Evolutionary conservation across 495 filamentous ascomycete species (phyloP).

Genomic region (Podospora comata): DNA sequence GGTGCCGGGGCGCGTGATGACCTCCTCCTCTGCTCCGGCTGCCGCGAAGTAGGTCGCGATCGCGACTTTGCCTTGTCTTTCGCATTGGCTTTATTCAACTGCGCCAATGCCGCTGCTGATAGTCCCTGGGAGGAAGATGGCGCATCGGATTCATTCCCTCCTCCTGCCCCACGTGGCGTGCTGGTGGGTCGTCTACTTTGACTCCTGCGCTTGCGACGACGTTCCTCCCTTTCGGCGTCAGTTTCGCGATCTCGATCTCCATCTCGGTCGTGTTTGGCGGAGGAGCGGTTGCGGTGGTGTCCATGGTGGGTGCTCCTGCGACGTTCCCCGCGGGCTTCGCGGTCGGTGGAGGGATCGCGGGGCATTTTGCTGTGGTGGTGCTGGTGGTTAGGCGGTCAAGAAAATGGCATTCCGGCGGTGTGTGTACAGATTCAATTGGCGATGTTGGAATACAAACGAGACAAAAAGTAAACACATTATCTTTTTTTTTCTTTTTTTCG

Average conservation of each 20-base stretch:
- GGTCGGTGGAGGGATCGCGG: conserved; percentile 17
- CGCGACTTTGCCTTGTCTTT: conserved; percentile 10
- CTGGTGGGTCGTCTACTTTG: conserved; percentile 1
- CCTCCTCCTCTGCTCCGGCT: conserved; percentile 27
- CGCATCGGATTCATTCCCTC: conserved; percentile 2
- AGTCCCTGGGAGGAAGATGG: conserved; percentile 27
- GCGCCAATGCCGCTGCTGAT: conserved; percentile 59
- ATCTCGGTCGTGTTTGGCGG: not conserved
- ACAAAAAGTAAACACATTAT: not conserved
- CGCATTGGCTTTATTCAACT: conserved; percentile 57
- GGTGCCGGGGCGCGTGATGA: not conserved
- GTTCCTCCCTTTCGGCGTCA: conserved; percentile 8
- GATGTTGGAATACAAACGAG: conserved; percentile 3
- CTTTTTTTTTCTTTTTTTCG: not conserved
- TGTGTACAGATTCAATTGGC: not conserved
- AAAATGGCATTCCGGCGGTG: not conserved
- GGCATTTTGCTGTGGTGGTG: conserved; percentile 12
- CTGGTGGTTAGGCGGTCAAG: not conserved
- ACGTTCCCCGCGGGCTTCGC: not conserved
- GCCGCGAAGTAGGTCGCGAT: conserved; percentile 24
- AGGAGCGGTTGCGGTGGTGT: conserved; percentile 15
- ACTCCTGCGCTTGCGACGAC: not conserved
- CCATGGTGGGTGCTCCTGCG: conserved; percentile 8
- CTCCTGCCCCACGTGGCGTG: not conserved
- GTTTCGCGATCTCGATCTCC: conserved; percentile 1